Base-by-base conservation (phyloP, 2,329 filamentous ascomycete genomes). In the Cladosporium sp. region DNA sequence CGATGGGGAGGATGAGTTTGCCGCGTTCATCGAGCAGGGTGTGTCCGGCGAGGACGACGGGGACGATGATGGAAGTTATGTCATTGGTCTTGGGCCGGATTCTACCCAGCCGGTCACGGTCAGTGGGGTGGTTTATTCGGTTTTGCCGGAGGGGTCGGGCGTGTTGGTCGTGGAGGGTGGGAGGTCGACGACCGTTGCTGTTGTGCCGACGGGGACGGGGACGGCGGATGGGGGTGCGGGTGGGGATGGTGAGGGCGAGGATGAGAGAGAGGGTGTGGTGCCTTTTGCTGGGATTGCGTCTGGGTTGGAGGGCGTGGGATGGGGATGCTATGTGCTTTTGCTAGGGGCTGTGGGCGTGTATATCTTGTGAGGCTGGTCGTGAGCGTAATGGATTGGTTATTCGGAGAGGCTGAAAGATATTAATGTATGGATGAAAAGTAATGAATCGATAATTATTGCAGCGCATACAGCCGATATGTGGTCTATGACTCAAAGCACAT, bases 21-120 rank as follows among this genome's bases (percentile, higher is more conserved):
- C 45, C 2, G 2, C 11, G 17, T 48, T 41, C 45, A 48, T 48
- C 9, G 45, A 40, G 18, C 45, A 48, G 12, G 45, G 45, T 2
- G 19, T 48, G 8, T 48, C 45, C 24, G 45, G 45, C 17, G 24
- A 8, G 22, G 34, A 17, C 6, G 15, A 24, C 6, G 22, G 18
- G 17, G 45, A 27, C 7, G 37, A 32, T 7, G 11, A 18, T 9
- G 39, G 22, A 11, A 39, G 24, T 13, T 48, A 41, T 18, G 34
- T 48, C 24, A 41, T 48, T 6, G 45, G 36, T 27, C 13, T 18
- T 7, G 38, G 15, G 9, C 13, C 36, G 12, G 30, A 19, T 3
- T 27, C 18, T 1, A 36, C 22, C 18, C 9, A 36, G 3, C 22
- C 37, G 3, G n/a, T 34, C 12, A 48, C 37, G 8, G 27, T 48